Base-by-base conservation (phyloP, 192 early-diverging fungal genomes). In the Backusella tuberculispora region DNA sequence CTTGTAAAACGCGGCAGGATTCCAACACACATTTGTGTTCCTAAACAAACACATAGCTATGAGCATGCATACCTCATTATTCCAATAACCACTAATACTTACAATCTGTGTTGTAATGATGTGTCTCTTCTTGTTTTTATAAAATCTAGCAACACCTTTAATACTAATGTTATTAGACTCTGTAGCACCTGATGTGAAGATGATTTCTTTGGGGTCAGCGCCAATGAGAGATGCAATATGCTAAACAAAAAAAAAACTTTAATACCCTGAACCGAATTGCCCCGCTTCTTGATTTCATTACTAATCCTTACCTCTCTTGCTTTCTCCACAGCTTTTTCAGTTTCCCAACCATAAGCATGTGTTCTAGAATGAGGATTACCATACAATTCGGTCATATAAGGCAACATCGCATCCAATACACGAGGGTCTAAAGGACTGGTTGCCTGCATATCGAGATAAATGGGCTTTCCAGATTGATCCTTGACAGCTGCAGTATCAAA, bases 21-120 rank as follows among this genome's bases (percentile, higher is more conserved):
- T 97, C 96, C 70, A 99, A 87, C 15, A 99, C 95, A 76, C 97
- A 99, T 88, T 99, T 99, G 89, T 99, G 97, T 85, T 99, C 97
- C 86, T 88, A 83, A 73, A 8, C 24, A 80, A 50, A 29, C 66
- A 29, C 17, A 15, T 21, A 24, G 42, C 6, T 12, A 10, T 34
- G 3, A 34, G 17, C 46, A 53, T 53, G 50, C 5, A 46, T 42
- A 4, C 50, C 14, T 21, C 34, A 5, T 67, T 24, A 42, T 50
- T 42, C 34, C 7, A 41, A 21, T 5, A 12, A 24, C 17, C 12
- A 26, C 10, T 2, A 17, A 19, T 40, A 70, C 79, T 48, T 84
- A 86, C 87, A 38, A 94, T 99, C 83, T 97, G 95, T 9, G 95
- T 92, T 6, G 97, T 97, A 77, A 99, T 99, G 50, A 99, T 91